Evolutionary conservation across 164 flowering plant genomes (phyloP).

Genomic region (Saururus chinensis): DNA sequence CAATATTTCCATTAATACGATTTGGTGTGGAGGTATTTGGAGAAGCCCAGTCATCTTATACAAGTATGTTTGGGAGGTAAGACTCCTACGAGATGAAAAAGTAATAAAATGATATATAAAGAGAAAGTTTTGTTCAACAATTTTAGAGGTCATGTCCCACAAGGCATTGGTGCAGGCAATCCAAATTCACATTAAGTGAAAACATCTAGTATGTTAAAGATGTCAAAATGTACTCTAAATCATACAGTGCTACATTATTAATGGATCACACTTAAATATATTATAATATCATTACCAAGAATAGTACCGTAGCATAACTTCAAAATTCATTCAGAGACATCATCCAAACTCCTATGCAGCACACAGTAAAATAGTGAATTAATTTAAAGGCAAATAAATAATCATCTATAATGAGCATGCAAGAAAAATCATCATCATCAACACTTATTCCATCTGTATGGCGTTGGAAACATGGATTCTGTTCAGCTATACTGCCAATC

Average conservation of each 20-base stretch:
- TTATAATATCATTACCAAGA: slow-evolving; percentile 54
- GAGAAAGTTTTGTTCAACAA: too few species aligned
- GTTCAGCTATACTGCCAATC: not conserved
- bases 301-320: slow-evolving; percentile 81
- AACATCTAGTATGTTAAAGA: too few species aligned
- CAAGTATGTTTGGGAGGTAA: slow-evolving; percentile 69
- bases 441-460: not conserved
- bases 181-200: too few species aligned
- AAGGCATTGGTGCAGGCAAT: too few species aligned
- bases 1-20: slow-evolving; percentile 30
- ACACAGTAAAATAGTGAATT: not conserved
- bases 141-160: too few species aligned
- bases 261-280: not conserved
- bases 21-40: slow-evolving; percentile 56
- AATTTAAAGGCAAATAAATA: not conserved
- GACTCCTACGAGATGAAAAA: slow-evolving; percentile 89
- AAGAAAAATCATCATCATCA: not conserved
- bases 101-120: slow-evolving; percentile 38
- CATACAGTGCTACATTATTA: slow-evolving; percentile 19
- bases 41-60: slow-evolving; percentile 44
- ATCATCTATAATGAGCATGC: not conserved
- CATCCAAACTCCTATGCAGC: slow-evolving; percentile 82
- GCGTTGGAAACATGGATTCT: too few species aligned
- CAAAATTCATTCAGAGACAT: slow-evolving; percentile 97
- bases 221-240: too few species aligned